These are phyloP conservation scores for Clarireedia paspali DNA, from an alignment of 2,329 filamentous ascomycete genomes.

Conservation along the genomic window DNA sequence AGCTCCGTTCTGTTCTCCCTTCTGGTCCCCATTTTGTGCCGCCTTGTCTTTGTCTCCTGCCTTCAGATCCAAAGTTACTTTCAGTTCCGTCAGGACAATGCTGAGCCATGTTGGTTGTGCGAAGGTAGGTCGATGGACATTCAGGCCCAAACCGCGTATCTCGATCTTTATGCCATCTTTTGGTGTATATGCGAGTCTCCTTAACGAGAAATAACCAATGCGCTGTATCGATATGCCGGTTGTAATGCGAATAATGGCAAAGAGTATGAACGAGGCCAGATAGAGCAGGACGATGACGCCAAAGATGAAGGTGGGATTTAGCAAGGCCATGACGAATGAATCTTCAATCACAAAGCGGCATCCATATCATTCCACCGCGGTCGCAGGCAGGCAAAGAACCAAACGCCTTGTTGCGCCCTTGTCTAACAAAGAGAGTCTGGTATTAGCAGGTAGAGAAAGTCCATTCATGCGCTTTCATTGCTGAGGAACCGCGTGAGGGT, in stretches of 20 bases:
- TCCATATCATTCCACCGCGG: background rate
- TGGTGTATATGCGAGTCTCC: slow-evolving; percentile 83
- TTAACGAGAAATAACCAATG: slow-evolving; percentile 84
- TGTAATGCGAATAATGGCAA: slow-evolving; percentile 84
- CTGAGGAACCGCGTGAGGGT: slow-evolving; percentile 1
- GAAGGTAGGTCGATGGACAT: slow-evolving; percentile 88
- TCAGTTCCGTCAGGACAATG: slow-evolving; percentile 77
- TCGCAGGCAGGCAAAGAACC: background rate
- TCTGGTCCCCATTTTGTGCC: slow-evolving; percentile 17
- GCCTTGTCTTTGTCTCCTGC: slow-evolving; percentile 45
- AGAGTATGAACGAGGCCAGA: slow-evolving; percentile 84
- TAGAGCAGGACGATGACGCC: slow-evolving; percentile 82
- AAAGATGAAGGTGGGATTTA: slow-evolving; percentile 74
- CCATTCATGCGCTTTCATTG: slow-evolving; percentile 8
- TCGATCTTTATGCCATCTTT: slow-evolving; percentile 85
- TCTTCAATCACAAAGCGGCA: slow-evolving; percentile 6
- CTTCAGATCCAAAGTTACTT: slow-evolving; percentile 71
- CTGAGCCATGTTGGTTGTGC: slow-evolving; percentile 96
- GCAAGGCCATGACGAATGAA: slow-evolving; percentile 47
- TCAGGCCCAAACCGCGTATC: slow-evolving; percentile 79
- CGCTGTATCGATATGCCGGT: slow-evolving; percentile 95
- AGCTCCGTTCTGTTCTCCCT: slow-evolving; percentile 9
- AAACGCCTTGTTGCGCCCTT: background rate
- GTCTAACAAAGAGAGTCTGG: slow-evolving; percentile 4
- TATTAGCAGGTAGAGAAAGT: slow-evolving; percentile 1